A percentile compares a stretch with the other conserved stretches of the same genome.
Conservation (phyloP, 352 stramenopile species). For the Phytophthora aleatoria region DNA sequence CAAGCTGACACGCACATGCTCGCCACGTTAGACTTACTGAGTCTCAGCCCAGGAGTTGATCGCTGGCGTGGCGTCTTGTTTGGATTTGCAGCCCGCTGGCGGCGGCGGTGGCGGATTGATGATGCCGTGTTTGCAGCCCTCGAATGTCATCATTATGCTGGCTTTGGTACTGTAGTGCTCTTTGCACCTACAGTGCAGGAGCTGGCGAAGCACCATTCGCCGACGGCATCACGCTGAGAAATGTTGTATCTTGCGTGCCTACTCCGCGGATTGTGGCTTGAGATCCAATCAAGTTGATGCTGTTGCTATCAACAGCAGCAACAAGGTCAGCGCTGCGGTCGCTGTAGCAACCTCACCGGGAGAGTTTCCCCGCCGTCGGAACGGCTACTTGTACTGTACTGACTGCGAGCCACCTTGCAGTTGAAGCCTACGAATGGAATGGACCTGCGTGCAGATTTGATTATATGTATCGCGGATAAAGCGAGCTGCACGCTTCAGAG, state of each 20-base stretch:
- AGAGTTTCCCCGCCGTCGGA: no score
- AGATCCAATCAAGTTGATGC: neutral
- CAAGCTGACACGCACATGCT: neutral
- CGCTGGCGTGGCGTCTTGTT: neutral
- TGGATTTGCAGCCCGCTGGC: constrained; percentile 14
- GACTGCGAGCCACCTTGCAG: no score
- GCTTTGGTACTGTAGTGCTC: neutral
- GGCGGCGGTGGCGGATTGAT: neutral
- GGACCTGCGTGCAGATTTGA: no score
- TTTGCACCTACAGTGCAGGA: neutral
- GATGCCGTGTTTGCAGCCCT: constrained; percentile 9
- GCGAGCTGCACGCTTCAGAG: no score
- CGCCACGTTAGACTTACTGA: constrained; percentile 8
- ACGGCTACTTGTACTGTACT: no score
- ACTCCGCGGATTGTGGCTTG: neutral
- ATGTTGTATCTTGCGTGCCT: constrained; percentile 23
- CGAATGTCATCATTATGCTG: neutral
- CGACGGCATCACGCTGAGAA: constrained; percentile 1
- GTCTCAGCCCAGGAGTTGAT: neutral
- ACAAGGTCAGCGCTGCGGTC: no score
- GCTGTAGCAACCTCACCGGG: no score
- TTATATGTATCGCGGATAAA: no score
- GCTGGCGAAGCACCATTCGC: constrained; percentile 1
- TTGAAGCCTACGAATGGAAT: no score
- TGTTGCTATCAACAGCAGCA: no score